Evolutionary conservation across 2,329 filamentous ascomycete species (phyloP), one percentile per base, ranked within the genome.

Genomic region (Furcasterigmium furcatum): DNA sequence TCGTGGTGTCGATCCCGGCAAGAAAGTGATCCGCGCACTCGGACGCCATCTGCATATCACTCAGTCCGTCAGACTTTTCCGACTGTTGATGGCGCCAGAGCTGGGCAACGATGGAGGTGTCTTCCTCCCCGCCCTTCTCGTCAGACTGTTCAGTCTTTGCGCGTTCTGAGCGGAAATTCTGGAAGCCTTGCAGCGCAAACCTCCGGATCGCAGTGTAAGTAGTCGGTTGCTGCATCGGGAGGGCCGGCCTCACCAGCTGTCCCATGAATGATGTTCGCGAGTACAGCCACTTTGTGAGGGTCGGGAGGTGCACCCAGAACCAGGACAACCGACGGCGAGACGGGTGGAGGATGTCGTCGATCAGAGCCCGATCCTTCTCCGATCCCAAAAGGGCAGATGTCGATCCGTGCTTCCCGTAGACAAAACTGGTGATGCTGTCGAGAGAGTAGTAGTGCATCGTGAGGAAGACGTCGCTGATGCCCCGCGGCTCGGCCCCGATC

Each of bases 1-100:
- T 72, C 1, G 74, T 77, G 1, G 76, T 79, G 46, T 79, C 72
- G 9, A 78, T 74, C 0, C 74, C 76, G 0, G 75, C 76, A 1
- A 74, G 61, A 12, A 79, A 64, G 47, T 80, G 76, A 44, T 80
- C 76, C 1, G 75, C 74, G 12, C 65, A 69, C 55, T 80, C 76
- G 0, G 74, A 74, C 1, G 76, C 76, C 32, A 76, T 71, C 18
- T 77, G 71, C 7, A 75, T 52, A 25, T 70, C 67, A 9, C 63
- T 58, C 4, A 75, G 53, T 4, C 55, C 52, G 9, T 45, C 45
- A 3, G 51, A 45, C 25, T 57, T 62, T 4, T 56, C 52, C 6
- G 55, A 46, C 18, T 58, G 18, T 30, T 65, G 61, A 27, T 64
- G 50, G 16, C 60, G 53, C 59, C 65, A 69, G 4, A 76, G 58